Percentiles rank a stretch among this genome's conserved stretches.
Evolutionary conservation across 2,329 filamentous ascomycete genomes (phyloP).

Genomic region (Phialophora chinensis): DNA sequence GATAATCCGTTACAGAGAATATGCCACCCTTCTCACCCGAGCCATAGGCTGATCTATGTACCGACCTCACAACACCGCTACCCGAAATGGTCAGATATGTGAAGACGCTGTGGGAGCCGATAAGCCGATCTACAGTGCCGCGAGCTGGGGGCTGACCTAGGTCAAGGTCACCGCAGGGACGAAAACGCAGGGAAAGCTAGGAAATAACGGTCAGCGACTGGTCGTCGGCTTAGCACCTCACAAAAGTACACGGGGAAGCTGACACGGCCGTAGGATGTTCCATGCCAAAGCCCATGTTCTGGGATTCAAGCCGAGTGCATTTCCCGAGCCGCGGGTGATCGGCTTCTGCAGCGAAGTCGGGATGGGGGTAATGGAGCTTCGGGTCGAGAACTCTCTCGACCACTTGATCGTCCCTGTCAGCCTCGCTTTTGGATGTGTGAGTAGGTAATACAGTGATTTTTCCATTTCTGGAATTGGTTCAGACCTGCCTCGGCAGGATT

Average conservation of each 20-base stretch:
- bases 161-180: not conserved
- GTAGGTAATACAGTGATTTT: not conserved
- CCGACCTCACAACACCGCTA: not conserved
- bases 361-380: not conserved
- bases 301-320: constrained; percentile 1
- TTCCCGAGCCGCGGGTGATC: constrained; percentile 7
- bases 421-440: not conserved
- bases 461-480: constrained; percentile 1
- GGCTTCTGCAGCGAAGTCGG: not conserved
- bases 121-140: not conserved
- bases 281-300: not conserved
- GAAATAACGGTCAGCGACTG: constrained; percentile 11
- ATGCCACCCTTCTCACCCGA: constrained; percentile 3
- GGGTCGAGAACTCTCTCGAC: constrained; percentile 4
- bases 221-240: not conserved
- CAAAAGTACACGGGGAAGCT: not conserved
- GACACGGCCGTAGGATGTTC: not conserved
- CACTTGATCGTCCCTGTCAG: constrained; percentile 4
- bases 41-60: constrained; percentile 1
- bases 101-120: not conserved
- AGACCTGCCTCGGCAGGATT: constrained; percentile 12
- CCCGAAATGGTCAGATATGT: not conserved
- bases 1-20: not conserved
- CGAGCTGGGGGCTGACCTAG: not conserved
- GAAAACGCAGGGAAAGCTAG: not conserved